Evolutionary conservation across 108 stramenopile species (phyloP).

Genomic region (Cyclotella kingstonii): DNA sequence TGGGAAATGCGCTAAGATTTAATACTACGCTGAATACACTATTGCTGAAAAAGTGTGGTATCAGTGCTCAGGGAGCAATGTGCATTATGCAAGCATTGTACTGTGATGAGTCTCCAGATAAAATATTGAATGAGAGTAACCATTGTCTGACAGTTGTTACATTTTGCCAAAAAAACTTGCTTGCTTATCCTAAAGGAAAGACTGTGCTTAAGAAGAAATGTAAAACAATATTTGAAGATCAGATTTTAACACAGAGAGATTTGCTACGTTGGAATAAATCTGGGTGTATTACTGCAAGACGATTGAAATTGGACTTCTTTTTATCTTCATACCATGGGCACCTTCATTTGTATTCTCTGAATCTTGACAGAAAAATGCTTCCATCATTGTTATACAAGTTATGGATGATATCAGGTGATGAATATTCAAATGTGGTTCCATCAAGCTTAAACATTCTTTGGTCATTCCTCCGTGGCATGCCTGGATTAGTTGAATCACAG

Average conservation of each 20-base stretch:
- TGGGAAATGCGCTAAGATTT: constrained; percentile 2
- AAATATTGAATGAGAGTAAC: constrained; percentile 13
- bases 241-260: background rate
- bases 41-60: constrained; percentile 20
- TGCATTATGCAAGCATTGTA: constrained; percentile 14
- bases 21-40: constrained; percentile 17
- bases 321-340: constrained; percentile 10
- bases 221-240: background rate
- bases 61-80: constrained; percentile 8
- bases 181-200: background rate
- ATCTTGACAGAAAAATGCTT: constrained; percentile 11
- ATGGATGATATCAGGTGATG: constrained; percentile 8
- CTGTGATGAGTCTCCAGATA: constrained; percentile 4
- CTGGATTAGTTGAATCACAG: constrained; percentile 1
- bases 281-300: constrained; percentile 8
- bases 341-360: constrained; percentile 9
- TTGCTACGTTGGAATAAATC: constrained; percentile 13
- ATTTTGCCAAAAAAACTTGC: constrained; percentile 2
- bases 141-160: constrained; percentile 15
- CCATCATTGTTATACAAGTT: constrained; percentile 9
- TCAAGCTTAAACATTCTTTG: constrained; percentile 4
- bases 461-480: constrained; percentile 15
- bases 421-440: background rate
- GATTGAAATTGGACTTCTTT: constrained; percentile 13
- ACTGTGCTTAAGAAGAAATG: background rate